phyloP scores from a whole-genome alignment of 2,329 filamentous ascomycete genomes.

The Colletotrichum spaethianum region DNA sequence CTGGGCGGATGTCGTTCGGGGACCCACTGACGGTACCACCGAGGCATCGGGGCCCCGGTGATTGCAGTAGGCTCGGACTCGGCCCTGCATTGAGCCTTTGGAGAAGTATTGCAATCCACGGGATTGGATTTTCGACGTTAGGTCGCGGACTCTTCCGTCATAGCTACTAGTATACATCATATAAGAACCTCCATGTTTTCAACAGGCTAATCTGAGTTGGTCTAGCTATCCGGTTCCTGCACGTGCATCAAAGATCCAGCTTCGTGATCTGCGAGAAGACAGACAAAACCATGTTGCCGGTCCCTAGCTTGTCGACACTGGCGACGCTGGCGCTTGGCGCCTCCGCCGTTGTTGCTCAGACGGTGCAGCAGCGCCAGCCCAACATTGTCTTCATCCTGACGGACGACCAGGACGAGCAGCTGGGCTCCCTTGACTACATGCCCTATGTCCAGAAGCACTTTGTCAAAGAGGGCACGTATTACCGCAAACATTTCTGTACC shows the following conservation, averaged over 20 bases:
- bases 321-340: constrained; percentile 18
- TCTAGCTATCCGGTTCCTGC: no score
- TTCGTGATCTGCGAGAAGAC: not conserved
- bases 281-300: constrained; percentile 3
- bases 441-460: constrained; percentile 70
- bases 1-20: constrained; percentile 3
- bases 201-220: not conserved
- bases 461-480: constrained; percentile 70
- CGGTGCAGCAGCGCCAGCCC: constrained; percentile 45
- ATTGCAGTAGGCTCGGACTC: not conserved
- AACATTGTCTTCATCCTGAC: constrained; percentile 79
- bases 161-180: not conserved
- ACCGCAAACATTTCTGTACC: constrained; percentile 75
- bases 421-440: constrained; percentile 74
- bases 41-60: not conserved
- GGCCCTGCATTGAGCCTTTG: not conserved
- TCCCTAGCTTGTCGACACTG: constrained; percentile 11
- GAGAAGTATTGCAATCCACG: not conserved
- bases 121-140: not conserved
- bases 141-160: not conserved
- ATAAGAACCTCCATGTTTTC: not conserved
- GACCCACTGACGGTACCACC: constrained; percentile 16
- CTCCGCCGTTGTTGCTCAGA: constrained; percentile 10
- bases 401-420: constrained; percentile 76
- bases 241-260: not conserved